Conservation (phyloP, 129 eudicot species). For the Calendula officinalis region DNA sequence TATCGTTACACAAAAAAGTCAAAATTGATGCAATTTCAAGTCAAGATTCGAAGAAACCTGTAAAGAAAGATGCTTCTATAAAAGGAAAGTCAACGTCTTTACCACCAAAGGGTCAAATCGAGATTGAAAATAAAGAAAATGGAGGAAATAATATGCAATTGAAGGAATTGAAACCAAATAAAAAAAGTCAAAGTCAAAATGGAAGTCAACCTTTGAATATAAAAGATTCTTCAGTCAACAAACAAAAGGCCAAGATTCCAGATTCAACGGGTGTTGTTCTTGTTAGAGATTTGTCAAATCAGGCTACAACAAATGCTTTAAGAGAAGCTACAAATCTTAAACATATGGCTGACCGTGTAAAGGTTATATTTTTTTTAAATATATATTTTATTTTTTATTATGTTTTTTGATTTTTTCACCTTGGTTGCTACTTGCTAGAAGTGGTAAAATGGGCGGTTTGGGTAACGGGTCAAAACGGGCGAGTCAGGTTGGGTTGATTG, state of each 20-base stretch:
- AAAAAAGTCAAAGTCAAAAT: slow-evolving; percentile 51
- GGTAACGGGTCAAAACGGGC: neutral
- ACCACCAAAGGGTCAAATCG: slow-evolving; percentile 60
- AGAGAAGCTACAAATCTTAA: slow-evolving; percentile 90
- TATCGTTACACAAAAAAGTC: slow-evolving; percentile 25
- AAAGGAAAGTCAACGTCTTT: slow-evolving; percentile 60
- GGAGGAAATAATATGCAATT: slow-evolving; percentile 23
- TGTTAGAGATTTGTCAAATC: slow-evolving; percentile 71
- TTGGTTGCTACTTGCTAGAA: neutral
- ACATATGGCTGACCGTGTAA: slow-evolving; percentile 92
- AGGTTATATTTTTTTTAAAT: slow-evolving; percentile 42
- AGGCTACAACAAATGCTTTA: slow-evolving; percentile 75
- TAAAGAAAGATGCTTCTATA: slow-evolving; percentile 47
- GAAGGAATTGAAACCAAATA: slow-evolving; percentile 40
- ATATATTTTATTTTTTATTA: neutral
- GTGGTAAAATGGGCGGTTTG: slow-evolving; percentile 1
- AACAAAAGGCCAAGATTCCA: slow-evolving; percentile 43
- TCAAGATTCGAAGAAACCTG: slow-evolving; percentile 47
- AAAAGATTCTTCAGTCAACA: slow-evolving; percentile 40
- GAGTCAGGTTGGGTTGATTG: neutral
- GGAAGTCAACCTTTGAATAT: slow-evolving; percentile 36
- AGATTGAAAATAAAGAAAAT: slow-evolving; percentile 40
- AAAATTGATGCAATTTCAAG: slow-evolving; percentile 18
- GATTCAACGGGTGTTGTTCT: slow-evolving; percentile 61
- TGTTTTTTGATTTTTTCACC: neutral